Evolutionary conservation across 2,329 filamentous ascomycete genomes (phyloP), one percentile per base, ranked within the genome.

Genomic region (Talaromyces sp.): DNA sequence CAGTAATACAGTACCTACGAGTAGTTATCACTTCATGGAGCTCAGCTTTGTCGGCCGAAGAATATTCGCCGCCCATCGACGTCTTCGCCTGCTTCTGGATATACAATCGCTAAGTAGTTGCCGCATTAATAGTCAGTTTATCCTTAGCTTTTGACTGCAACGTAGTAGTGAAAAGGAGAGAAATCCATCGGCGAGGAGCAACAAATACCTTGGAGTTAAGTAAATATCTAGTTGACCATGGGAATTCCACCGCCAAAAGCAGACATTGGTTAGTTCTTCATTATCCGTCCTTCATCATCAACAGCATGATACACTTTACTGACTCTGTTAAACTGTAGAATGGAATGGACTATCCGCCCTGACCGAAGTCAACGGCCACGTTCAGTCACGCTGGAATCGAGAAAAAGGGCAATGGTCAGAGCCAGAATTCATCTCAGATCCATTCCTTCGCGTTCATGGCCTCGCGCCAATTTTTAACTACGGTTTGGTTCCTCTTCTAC

Each of bases 341-440:
- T 56, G 50, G 50, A 33, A 56, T 56, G 50, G 50, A 27, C 50
- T 56, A 10, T 13, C 50, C 24, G 50, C 50, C 27, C 50, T 56
- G 14, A 56, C 50, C 27, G 50, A 56, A 56, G 50, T 56, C 50
- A 56, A 56, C 27, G 50, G 50, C 50, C 50, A 56, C 11, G 50
- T 56, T 31, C 50, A 33, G 11, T 56, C 50, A 33, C 50, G 35
- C 33, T 56, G 50, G 50, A 35, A 56, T 24, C 24, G 22, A 5
- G 50, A 56, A 33, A 56, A 19, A 9, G 50, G 22, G 50, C n/a
- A 11, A 56, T 56, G 50, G 50, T 56, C 50, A 33, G 24, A 56
- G 50, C 50, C 50, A 4, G 50, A 56, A 33, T 56, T 56, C 16
- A 31, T 56, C 35, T 56, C 50, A 35, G 50, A 56, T 24, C 50